Base-by-base conservation (phyloP, 2,329 filamentous ascomycete species). In the Monosporascus sp. region DNA sequence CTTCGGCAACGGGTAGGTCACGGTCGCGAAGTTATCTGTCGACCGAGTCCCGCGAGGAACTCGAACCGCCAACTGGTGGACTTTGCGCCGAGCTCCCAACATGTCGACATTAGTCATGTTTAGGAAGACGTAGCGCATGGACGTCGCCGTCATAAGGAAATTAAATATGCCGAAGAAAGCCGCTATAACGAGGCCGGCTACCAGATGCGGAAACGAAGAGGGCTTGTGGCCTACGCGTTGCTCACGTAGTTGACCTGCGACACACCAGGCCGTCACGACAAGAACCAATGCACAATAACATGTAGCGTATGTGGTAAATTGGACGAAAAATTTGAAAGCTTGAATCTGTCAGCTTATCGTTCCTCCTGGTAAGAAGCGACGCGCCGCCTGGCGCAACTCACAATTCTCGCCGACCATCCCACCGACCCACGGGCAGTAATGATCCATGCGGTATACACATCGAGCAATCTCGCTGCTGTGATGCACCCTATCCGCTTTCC, bases 381-480 rank as follows among this genome's bases (percentile, higher is more conserved):
- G 31, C 9, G 4, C 14, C 31, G 14, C 31, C 31, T 35, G 31
- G 31, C 9, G 31, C 31, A 35, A 70, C 80, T 67, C 63, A 83
- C 81, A 84, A 2, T 84, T 91, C 68, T 97, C 92, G 0, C 85
- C 88, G 9, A 99, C 86, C 59, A 96, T 89, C 22, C 93, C 94
- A 4, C 93, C 93, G n/a, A 96, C 92, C 88, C 88, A 97, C 0
- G 93, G 94, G 65, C 94, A 99, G 64, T 92, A 94, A 66, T 97
- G 93, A 58, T 97, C 93, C 88, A 97, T 94, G 64, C 94, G 94
- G 41, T 81, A 75, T 22, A 96, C 88, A 65, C 93, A 97, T 44
- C 90, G 80, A 49, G 83, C 83, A 14, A 94, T 75, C 66, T 96
- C 89, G 50, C 86, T 86, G 65, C 88, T 95, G 70, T 97, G 93